Base-by-base conservation (phyloP, 106 monocot genomes). In the Vanilla planifolia region DNA sequence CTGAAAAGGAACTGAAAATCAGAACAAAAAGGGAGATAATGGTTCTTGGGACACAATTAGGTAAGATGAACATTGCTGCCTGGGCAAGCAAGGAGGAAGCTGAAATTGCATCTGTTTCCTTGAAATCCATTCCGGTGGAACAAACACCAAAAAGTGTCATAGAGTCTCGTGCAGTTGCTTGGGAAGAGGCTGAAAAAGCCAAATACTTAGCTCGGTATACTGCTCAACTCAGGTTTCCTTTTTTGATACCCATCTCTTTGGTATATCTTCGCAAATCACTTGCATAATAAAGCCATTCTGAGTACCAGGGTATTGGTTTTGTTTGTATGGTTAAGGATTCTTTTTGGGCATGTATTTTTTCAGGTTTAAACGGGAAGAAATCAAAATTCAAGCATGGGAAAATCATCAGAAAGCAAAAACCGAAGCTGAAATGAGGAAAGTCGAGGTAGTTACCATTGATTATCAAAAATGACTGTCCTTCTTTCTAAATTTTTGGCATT, bases 111-210 rank as follows among this genome's bases (percentile, higher is more conserved):
- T 69, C 75, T 61, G 28, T 8, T 51, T 66, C 71, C 24, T 48
- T 65, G 8, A 71, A 81, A 19, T 48, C 55, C 17, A 52, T 63
- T 17, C 48, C 61, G 11, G 51, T 60, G 33, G 79, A 72, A 17
- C 63, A 70, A 21, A 26, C 70, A 48, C 36, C 58, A 14, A 78
- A 67, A 64, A 75, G 43, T 64, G 66, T 75, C 35, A 72, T 77
- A 60, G 84, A 88, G 47, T 47, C 73, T 16, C 83, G 84, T 64
- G 96, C 96, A 43, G 75, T 79, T 43, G 84, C 96, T 44, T 98
- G 96, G 96, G 91, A 91, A 55, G 96, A 98, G 60, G 87, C 88
- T 60, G 96, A 88, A 62, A 92, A 82, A 55, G 79, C 88, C 14
- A 98, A 98, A 46, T 88, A 85, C 56, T 34, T 80, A 24, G 91